Evolutionary conservation across 768 basidiomycete species (phyloP).

Genomic region (Tremella fuciformis): DNA sequence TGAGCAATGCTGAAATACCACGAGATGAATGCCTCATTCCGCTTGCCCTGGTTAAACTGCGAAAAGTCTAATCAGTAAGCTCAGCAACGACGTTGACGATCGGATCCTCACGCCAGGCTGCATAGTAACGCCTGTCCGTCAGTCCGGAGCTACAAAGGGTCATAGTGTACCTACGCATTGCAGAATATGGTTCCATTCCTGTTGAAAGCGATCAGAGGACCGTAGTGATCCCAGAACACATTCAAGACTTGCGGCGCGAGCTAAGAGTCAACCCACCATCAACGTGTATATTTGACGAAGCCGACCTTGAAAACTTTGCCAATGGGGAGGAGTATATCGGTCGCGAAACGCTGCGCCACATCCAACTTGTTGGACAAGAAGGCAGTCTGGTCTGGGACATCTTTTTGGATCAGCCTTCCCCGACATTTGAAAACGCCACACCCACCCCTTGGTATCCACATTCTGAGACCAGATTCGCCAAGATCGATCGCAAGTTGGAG

Average conservation of each 20-base stretch:
- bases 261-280: constrained; percentile 12
- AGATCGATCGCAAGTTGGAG: constrained; percentile 24
- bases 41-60: constrained; percentile 60
- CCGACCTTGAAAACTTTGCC: constrained; percentile 63
- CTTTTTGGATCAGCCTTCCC: background rate
- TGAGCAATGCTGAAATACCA: constrained; percentile 94
- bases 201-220: constrained; percentile 90
- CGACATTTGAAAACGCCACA: background rate
- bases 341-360: constrained; percentile 66
- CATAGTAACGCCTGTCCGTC: constrained; percentile 65
- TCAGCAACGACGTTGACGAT: background rate
- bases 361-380: constrained; percentile 48
- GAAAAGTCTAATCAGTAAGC: constrained; percentile 63
- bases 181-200: constrained; percentile 80
- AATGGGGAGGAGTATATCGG: constrained; percentile 63
- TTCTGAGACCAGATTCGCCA: constrained; percentile 17
- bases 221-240: constrained; percentile 77
- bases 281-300: background rate
- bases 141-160: background rate
- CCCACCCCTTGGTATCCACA: constrained; percentile 38
- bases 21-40: constrained; percentile 69
- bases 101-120: constrained; percentile 71
- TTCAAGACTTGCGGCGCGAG: constrained; percentile 72
- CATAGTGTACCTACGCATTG: constrained; percentile 62
- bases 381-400: constrained; percentile 54